Evolutionary conservation across 2,329 filamentous ascomycete genomes (phyloP).

Genomic region (Fusarium nelsonii): DNA sequence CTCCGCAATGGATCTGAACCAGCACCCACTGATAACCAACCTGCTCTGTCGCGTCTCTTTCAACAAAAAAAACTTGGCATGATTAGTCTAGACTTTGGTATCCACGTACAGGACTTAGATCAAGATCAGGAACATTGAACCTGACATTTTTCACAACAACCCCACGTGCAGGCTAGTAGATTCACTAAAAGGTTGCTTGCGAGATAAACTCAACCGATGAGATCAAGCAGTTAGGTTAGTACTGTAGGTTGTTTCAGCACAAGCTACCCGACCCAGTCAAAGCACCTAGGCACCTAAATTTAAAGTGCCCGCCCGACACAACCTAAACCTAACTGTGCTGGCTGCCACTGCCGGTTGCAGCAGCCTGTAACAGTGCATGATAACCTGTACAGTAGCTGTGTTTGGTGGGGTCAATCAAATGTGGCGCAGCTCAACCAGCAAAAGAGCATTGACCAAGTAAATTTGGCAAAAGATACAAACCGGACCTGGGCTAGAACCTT

Average conservation of each 20-base stretch:
- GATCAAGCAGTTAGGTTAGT: not conserved
- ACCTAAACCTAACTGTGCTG: not conserved
- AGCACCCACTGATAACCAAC: too few species aligned
- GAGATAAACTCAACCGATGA: not conserved
- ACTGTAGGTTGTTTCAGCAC: not conserved
- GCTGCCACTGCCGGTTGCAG: not conserved
- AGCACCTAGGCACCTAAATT: not conserved
- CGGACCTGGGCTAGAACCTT: not conserved
- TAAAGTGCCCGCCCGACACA: too few species aligned
- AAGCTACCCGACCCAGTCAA: not conserved
- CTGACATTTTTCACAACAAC: not conserved
- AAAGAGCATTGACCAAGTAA: conserved; percentile 4
- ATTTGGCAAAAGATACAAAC: not conserved
- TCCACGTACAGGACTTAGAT: not conserved
- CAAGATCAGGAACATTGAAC: not conserved
- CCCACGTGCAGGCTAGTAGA: not conserved
- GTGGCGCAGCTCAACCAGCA: conserved; percentile 1
- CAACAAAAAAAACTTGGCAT: not conserved
- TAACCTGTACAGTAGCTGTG: too few species aligned
- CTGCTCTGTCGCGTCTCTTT: not conserved
- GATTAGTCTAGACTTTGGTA: not conserved
- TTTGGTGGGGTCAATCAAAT: not conserved
- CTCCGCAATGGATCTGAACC: not conserved
- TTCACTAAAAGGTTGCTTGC: not conserved
- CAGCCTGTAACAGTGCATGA: not conserved